These are phyloP conservation scores for Beauveria varroae DNA, from an alignment of 2,329 filamentous ascomycete species.

Conservation along the genomic window DNA sequence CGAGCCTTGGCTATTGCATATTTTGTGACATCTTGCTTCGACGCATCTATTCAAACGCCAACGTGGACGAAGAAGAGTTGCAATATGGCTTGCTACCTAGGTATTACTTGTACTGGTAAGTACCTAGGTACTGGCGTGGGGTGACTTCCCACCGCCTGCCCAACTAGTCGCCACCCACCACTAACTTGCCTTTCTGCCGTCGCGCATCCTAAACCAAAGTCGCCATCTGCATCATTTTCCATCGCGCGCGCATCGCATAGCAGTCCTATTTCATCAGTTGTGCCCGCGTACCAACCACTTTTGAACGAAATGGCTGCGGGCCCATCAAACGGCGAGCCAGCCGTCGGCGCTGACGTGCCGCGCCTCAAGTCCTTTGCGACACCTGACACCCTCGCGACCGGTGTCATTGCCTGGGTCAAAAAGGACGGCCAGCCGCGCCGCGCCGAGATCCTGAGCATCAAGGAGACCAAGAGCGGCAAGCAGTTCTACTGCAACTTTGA, in stretches of 20 bases:
- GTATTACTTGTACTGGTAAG: background rate
- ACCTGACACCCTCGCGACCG: slow-evolving; percentile 63
- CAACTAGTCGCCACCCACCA: slow-evolving; percentile 2
- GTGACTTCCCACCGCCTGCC: slow-evolving; percentile 7
- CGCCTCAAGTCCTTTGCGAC: slow-evolving; percentile 75
- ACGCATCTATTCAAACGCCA: too few relatives aligned
- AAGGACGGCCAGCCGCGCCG: slow-evolving; percentile 79
- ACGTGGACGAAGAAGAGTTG: background rate
- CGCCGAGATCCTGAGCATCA: slow-evolving; percentile 93
- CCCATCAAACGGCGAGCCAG: slow-evolving; percentile 40
- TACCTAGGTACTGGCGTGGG: background rate
- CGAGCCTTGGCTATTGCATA: too few relatives aligned
- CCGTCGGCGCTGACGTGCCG: slow-evolving; percentile 50
- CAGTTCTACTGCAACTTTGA: slow-evolving; percentile 97
- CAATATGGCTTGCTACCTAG: background rate
- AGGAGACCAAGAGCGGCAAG: slow-evolving; percentile 78
- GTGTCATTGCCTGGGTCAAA: slow-evolving; percentile 53
- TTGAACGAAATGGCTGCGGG: slow-evolving; percentile 40
- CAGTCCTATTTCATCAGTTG: background rate
- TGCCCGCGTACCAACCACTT: background rate
- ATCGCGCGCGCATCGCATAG: background rate
- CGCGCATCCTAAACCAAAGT: background rate
- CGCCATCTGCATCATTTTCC: background rate
- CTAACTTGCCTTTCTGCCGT: slow-evolving; percentile 1
- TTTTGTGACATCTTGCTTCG: too few relatives aligned